These are phyloP conservation scores for Tinospora cordifolia DNA, from an alignment of 164 flowering plant species.

Conservation along the genomic window DNA sequence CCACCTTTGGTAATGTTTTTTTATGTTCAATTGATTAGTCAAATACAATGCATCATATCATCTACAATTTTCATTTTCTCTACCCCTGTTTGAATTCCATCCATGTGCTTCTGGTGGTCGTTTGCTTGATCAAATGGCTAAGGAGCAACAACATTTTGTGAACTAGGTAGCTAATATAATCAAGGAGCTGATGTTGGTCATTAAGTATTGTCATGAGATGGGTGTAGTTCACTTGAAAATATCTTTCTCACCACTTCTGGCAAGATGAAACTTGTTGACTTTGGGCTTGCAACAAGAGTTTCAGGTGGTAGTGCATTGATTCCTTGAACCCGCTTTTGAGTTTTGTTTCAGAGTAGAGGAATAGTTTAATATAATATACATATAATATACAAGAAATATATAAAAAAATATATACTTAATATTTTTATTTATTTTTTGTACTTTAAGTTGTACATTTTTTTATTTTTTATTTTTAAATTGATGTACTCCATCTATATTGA, in stretches of 20 bases:
- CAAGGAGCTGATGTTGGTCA: constrained; percentile 72
- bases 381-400: too few species aligned
- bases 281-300: constrained; percentile 79
- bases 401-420: too few species aligned
- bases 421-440: too few species aligned
- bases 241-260: constrained; percentile 87
- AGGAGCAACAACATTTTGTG: constrained; percentile 49
- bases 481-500: too few species aligned
- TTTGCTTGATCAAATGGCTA: constrained; percentile 70
- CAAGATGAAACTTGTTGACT: constrained; percentile 97
- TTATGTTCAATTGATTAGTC: too few species aligned
- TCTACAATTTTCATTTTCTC: too few species aligned
- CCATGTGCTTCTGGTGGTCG: constrained; percentile 83
- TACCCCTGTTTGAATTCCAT: too few species aligned
- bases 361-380: too few species aligned
- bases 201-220: constrained; percentile 98
- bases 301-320: constrained; percentile 63
- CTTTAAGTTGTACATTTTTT: too few species aligned
- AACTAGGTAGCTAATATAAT: constrained; percentile 65
- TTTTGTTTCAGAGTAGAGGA: constrained; percentile 59
- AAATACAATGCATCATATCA: too few species aligned
- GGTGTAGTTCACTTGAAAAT: constrained; percentile 98
- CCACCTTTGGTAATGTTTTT: too few species aligned
- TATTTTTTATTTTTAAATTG: too few species aligned
- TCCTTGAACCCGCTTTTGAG: constrained; percentile 66